Evolutionary conservation across 176 grass and related monocot species (phyloP), one percentile per base, ranked within the genome.

Genomic region (Puya raimondii): DNA sequence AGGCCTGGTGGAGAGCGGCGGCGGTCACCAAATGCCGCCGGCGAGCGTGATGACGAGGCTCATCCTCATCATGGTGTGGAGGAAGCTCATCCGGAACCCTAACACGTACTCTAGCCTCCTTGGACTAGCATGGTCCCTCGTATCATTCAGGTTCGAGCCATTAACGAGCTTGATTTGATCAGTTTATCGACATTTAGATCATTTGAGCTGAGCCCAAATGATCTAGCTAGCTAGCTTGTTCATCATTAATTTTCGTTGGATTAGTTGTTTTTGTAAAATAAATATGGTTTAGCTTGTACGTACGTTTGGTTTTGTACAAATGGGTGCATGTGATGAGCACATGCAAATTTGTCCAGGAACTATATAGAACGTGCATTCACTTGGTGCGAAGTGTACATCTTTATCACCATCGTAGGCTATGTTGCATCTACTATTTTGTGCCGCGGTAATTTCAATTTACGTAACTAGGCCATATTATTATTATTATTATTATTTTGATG

Each of bases 11-110:
- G 89, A 99, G 84, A 76, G 80, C 16, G 10, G 80, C 16, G 10
- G 16, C 56, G 81, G 72, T 54, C 94, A 93, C 84, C 84, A 79
- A 80, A 99, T 99, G 94, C 94, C 94, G 11, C 94, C 94, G 50
- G 68, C 94, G 21, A 93, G 94, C 76, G 94, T 99, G 27, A 99
- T 99, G 87, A 99, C 94, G 5, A 83, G 94, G 66, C 94, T 99
- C 58, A 99, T 99, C 73, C 76, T 99, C 66, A 99, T 99, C 84
- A 99, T 99, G 94, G 94, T 99, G 58, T 99, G 94, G 94, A 81
- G 94, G 70, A 99, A 99, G 84, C 94, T 99, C 66, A 99, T 99
- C 77, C 76, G 94, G 17, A 99, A 99, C 80, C 94, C 94, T 64
- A 99, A 99, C 80, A 99, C 94, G 63, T 99, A 99, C 82, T 99